Evolutionary conservation across 164 flowering plant species (phyloP), one percentile per base, ranked within the genome.

Genomic region (Cinnamomum chago): DNA sequence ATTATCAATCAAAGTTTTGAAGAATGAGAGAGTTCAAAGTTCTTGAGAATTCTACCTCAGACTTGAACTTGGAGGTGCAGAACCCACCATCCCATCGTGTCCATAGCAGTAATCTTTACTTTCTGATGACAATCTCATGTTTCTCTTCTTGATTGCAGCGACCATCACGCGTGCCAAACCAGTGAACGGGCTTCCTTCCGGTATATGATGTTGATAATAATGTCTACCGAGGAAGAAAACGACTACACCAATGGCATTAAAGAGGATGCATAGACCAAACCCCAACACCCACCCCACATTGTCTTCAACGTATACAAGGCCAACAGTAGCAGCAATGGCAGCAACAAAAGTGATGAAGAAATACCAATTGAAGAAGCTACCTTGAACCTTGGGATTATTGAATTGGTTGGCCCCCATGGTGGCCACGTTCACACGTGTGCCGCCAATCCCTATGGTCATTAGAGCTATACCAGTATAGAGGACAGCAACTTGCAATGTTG

Each of bases 301-400:
- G 76, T 87, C 90, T 70, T 87, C 55, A 65, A 89, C 27, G 28
- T 86, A 89, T 9, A 87, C 82, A 13, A 86, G 27, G n/a, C 27
- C 85, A 0, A 82, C 80, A 62, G n/a, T 22, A 28, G 84, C 76
- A 0, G 81, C 51, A 0, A 79, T 70, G 11, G 15, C 6, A 11
- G 77, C 62, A 0, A 70, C 17, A 62, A 84, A 83, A 10, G 76
- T 4, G 5, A 78, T 60, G 67, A 86, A 51, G 70, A 83, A 81
- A 50, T 62, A 88, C 90, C 89, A 87, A 47, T 86, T 87, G 79
- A 90, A 88, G 88, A 85, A 88, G 20, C 17, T 72, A 1, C 50
- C 77, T 62, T 77, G 85, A 27, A 83, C 74, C 13, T 79, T 64
- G 6, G 79, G 18, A 23, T 76, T 85, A 2, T 81, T 75, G 18